A percentile compares a stretch with the other conserved stretches of the same genome.
Conservation (phyloP, 345 rosid species). For the Luvunga scandens region DNA sequence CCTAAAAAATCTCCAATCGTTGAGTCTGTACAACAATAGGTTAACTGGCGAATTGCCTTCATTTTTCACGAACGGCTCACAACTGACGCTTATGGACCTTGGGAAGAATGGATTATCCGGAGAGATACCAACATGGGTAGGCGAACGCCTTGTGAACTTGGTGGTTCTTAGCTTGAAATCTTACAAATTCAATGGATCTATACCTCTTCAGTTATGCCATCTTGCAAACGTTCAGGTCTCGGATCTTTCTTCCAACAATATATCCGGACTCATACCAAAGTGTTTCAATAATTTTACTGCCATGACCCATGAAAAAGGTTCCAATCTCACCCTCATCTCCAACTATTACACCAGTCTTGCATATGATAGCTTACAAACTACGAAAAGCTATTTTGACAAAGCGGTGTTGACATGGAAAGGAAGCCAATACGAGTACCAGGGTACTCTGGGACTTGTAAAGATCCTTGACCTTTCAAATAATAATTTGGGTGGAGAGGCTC, state of each 20-base stretch:
- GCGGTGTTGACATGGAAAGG: slow-evolving; percentile 8
- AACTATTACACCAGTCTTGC: neutral
- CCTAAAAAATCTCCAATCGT: neutral
- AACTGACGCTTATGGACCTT: neutral
- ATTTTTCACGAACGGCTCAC: neutral
- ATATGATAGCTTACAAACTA: neutral
- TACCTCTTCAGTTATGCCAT: neutral
- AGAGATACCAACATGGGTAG: slow-evolving; percentile 7
- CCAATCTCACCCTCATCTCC: neutral
- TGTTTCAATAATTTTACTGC: slow-evolving; percentile 7
- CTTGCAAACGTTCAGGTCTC: neutral
- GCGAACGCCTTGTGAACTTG: neutral
- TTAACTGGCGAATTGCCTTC: neutral
- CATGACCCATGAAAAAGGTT: neutral
- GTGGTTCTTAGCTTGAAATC: neutral
- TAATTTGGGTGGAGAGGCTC: slow-evolving; percentile 30
- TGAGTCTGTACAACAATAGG: neutral
- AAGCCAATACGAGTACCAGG: neutral
- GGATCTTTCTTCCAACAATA: slow-evolving; percentile 5
- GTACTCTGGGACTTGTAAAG: slow-evolving; percentile 7
- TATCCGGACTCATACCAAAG: neutral
- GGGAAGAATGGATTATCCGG: neutral
- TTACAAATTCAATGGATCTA: neutral
- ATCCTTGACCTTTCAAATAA: slow-evolving; percentile 21
- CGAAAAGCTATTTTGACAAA: neutral